Percentiles rank a stretch among this genome's conserved stretches.
phyloP scores from a whole-genome alignment of 805 yeast species.

The Wickerhamiella parazyma region DNA sequence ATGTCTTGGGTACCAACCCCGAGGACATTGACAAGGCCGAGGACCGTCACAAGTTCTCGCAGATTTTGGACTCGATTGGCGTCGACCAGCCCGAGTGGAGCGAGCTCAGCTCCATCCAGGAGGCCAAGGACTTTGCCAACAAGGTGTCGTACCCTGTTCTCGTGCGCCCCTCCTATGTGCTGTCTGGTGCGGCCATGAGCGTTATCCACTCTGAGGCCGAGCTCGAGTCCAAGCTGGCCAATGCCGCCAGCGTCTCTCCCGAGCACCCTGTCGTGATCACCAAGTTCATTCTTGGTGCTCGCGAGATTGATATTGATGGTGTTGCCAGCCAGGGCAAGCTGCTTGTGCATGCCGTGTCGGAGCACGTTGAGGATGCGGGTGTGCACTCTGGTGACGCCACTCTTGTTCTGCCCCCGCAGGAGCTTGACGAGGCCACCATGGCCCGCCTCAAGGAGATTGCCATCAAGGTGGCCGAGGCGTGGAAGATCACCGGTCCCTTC shows the following conservation, averaged over 20 bases:
- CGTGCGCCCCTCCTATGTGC: slow-evolving; percentile 93
- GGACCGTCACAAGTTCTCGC: slow-evolving; percentile 95
- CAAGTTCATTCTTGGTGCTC: slow-evolving; percentile 89
- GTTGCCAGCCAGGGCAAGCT: slow-evolving; percentile 85
- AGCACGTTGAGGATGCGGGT: slow-evolving; percentile 98
- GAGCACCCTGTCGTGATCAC: slow-evolving; percentile 97
- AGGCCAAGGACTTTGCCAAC: slow-evolving; percentile 74
- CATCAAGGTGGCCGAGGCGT: slow-evolving; percentile 84
- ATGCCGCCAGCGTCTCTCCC: slow-evolving; percentile 84
- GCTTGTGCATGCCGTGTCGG: slow-evolving; percentile 89
- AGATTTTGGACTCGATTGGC: slow-evolving; percentile 79
- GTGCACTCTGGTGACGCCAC: slow-evolving; percentile 99
- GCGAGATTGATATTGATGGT: slow-evolving; percentile 94
- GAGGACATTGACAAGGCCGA: slow-evolving; percentile 93
- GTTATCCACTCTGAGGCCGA: slow-evolving; percentile 71
- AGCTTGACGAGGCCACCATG: slow-evolving; percentile 51
- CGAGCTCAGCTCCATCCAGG: slow-evolving; percentile 74
- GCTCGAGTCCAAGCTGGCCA: slow-evolving; percentile 64
- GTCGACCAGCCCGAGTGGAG: slow-evolving; percentile 98
- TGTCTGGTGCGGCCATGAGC: slow-evolving; percentile 98
- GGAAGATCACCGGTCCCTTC: slow-evolving; percentile 95
- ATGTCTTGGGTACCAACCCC: slow-evolving; percentile 87
- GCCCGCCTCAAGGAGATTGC: slow-evolving; percentile 73
- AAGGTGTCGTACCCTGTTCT: slow-evolving; percentile 88
- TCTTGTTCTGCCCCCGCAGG: slow-evolving; percentile 82